phyloP scores from a whole-genome alignment of 768 basidiomycete species.

The Asterophora parasitica region DNA sequence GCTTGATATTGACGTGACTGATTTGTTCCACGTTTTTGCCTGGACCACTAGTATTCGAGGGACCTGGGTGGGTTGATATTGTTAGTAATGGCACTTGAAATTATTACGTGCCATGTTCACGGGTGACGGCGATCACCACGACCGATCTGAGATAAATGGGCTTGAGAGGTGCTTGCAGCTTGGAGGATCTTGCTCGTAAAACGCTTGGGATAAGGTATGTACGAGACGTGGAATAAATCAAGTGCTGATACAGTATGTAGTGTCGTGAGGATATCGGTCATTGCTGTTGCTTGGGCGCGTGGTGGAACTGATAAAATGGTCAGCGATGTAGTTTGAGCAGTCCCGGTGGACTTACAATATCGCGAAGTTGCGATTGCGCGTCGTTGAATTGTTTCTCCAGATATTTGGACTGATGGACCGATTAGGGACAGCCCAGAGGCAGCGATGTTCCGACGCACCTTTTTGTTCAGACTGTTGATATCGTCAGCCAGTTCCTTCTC shows the following conservation, averaged over 20 bases:
- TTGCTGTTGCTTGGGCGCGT: slow-evolving; percentile 39
- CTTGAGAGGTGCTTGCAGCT: not conserved
- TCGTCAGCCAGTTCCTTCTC: slow-evolving; percentile 87
- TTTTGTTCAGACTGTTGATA: slow-evolving; percentile 76
- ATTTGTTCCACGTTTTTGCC: slow-evolving; percentile 19
- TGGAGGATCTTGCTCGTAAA: not conserved
- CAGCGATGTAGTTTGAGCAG: not conserved
- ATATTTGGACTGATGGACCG: slow-evolving; percentile 63
- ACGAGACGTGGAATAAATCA: slow-evolving; percentile 2
- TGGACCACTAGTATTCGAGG: slow-evolving; percentile 2
- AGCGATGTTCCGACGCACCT: slow-evolving; percentile 41
- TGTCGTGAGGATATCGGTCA: not conserved
- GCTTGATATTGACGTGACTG: slow-evolving; percentile 26
- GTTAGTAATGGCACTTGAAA: not conserved
- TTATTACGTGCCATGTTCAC: slow-evolving; percentile 1
- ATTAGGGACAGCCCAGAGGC: not conserved
- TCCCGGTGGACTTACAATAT: slow-evolving; percentile 55
- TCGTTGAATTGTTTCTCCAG: slow-evolving; percentile 93
- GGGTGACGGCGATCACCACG: slow-evolving; percentile 3
- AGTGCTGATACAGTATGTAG: slow-evolving; percentile 1
- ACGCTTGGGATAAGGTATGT: not conserved
- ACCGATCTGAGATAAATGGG: slow-evolving; percentile 1
- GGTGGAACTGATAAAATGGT: slow-evolving; percentile 45
- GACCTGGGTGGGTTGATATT: not conserved
- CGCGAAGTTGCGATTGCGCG: slow-evolving; percentile 79